These are phyloP conservation scores for Xylariales sp. DNA, from an alignment of 2,329 filamentous ascomycete species.

Conservation along the genomic window DNA sequence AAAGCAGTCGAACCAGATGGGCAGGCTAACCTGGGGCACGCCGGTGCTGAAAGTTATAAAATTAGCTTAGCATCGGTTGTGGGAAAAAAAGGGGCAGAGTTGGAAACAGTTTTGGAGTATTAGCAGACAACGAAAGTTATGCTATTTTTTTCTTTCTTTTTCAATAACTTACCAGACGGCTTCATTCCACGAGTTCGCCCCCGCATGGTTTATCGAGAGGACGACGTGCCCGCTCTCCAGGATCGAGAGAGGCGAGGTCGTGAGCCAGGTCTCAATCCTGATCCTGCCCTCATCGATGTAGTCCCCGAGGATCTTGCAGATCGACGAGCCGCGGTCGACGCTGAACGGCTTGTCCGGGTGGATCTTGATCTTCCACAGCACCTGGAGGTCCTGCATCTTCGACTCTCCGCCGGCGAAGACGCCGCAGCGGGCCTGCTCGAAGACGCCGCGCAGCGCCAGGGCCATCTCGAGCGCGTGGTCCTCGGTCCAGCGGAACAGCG, in stretches of 20 bases:
- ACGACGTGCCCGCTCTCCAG: slow-evolving; percentile 20
- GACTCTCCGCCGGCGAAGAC: slow-evolving; percentile 14
- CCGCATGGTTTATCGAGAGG: slow-evolving; percentile 30
- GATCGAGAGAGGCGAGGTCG: not conserved
- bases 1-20: slow-evolving; percentile 16
- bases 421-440: slow-evolving; percentile 21
- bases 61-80: too few relatives aligned
- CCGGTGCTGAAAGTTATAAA: too few relatives aligned
- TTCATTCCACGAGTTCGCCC: slow-evolving; percentile 25
- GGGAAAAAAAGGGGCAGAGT: too few relatives aligned
- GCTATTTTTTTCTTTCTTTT: too few relatives aligned
- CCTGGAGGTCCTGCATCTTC: slow-evolving; percentile 23
- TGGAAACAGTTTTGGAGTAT: too few relatives aligned
- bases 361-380: slow-evolving; percentile 31
- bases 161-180: slow-evolving; percentile 5
- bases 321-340: slow-evolving; percentile 4
- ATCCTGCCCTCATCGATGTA: slow-evolving; percentile 8
- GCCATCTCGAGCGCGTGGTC: slow-evolving; percentile 30
- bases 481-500: slow-evolving; percentile 24
- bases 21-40: slow-evolving; percentile 13
- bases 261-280: slow-evolving; percentile 1
- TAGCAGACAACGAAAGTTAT: too few relatives aligned
- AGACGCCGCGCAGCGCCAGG: slow-evolving; percentile 22
- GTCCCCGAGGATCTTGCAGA: slow-evolving; percentile 12
- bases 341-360: slow-evolving; percentile 6